Conservation (phyloP, 768 basidiomycete species). For the Russula lepida region DNA sequence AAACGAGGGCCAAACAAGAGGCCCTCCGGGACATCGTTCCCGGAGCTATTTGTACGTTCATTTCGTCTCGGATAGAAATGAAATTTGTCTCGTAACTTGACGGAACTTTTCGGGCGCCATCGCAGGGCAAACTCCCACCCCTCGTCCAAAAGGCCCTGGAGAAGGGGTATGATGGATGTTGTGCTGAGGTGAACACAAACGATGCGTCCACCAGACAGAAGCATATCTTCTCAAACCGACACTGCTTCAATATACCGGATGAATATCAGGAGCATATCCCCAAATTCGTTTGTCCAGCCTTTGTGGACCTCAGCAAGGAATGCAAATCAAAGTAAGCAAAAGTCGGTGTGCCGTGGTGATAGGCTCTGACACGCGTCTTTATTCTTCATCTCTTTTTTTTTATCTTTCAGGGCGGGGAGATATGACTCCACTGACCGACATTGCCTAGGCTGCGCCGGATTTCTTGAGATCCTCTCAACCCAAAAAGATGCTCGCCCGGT, state of each 20-base stretch:
- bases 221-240: not conserved
- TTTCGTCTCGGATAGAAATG: not conserved
- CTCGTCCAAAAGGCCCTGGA: not conserved
- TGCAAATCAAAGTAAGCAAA: slow-evolving; percentile 10
- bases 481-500: not conserved
- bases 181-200: not conserved
- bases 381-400: too few relatives aligned
- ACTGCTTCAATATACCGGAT: fast-evolving
- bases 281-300: not conserved
- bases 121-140: not conserved
- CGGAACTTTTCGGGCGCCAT: not conserved
- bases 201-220: not conserved
- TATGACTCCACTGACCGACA: slow-evolving; percentile 8
- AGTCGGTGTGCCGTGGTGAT: not conserved
- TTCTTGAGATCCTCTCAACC: not conserved
- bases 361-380: not conserved
- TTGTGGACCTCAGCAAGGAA: not conserved
- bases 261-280: not conserved
- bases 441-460: not conserved
- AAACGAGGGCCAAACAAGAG: not conserved
- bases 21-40: not conserved
- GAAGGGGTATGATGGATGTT: not conserved
- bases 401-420: not conserved
- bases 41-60: not conserved
- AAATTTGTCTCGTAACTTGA: not conserved